Percentiles rank a stretch among this genome's conserved stretches.
phyloP scores from a whole-genome alignment of 2,329 filamentous ascomycete species.

The Penicillium janthinellum region DNA sequence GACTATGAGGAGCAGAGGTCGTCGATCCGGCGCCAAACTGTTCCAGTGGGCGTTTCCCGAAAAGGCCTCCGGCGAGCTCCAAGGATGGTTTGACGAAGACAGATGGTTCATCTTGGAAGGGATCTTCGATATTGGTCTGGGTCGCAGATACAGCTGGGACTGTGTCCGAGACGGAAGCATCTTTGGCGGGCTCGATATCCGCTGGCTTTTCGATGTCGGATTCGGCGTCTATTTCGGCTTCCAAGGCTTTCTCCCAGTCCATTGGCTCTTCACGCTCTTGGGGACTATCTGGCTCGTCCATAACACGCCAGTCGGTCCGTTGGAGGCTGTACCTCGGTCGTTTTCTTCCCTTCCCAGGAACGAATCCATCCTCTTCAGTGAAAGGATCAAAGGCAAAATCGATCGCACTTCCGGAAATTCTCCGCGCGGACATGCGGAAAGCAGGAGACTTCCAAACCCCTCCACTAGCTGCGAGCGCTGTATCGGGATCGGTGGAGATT shows the following conservation, averaged over 20 bases:
- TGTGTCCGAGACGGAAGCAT: not conserved
- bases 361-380: constrained; percentile 64
- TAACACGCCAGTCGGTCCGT: constrained; percentile 73
- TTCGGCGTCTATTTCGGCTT: constrained; percentile 25
- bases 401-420: constrained; percentile 69
- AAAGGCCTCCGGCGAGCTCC: constrained; percentile 14
- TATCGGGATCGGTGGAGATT: constrained; percentile 13
- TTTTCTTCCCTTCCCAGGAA: constrained; percentile 66
- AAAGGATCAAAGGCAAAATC: constrained; percentile 68
- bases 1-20: constrained; percentile 1
- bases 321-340: constrained; percentile 68
- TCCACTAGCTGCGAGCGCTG: constrained; percentile 35
- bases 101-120: constrained; percentile 5
- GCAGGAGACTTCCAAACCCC: constrained; percentile 74
- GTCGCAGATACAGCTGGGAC: not conserved
- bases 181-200: not conserved
- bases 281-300: constrained; percentile 71
- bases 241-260: constrained; percentile 35
- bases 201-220: constrained; percentile 2
- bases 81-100: constrained; percentile 24
- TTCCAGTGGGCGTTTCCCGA: constrained; percentile 10
- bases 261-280: constrained; percentile 48
- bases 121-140: constrained; percentile 1
- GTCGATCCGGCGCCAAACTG: not conserved
- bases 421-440: constrained; percentile 70